Percentiles rank a stretch among this genome's conserved stretches.
Conservation (phyloP, 129 eudicot species). For the Escallonia rubra region DNA sequence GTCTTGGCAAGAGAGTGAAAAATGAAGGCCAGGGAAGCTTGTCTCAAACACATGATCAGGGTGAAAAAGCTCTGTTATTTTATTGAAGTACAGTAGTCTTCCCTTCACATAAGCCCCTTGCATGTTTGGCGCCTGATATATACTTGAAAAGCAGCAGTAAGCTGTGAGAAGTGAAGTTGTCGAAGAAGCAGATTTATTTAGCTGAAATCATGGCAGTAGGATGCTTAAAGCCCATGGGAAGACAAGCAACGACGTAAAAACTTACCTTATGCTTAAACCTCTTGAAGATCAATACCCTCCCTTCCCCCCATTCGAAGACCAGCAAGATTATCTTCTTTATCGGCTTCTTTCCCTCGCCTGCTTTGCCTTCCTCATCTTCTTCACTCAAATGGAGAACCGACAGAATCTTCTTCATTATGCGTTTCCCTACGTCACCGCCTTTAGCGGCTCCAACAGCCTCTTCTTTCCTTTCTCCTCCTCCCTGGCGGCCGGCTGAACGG, state of each 20-base stretch:
- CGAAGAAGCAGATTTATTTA: neutral
- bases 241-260: slow-evolving; percentile 55
- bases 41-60: neutral
- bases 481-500: too few relatives aligned
- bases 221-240: slow-evolving; percentile 45
- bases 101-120: neutral
- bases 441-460: too few relatives aligned
- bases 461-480: too few relatives aligned
- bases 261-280: slow-evolving; percentile 66
- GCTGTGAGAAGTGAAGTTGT: neutral
- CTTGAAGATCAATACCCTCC: slow-evolving; percentile 46
- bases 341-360: slow-evolving; percentile 15
- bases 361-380: neutral
- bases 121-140: neutral
- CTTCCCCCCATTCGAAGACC: slow-evolving; percentile 60
- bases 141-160: neutral
- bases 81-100: neutral
- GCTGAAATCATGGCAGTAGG: slow-evolving; percentile 46
- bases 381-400: too few relatives aligned
- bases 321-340: slow-evolving; percentile 52
- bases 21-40: too few relatives aligned
- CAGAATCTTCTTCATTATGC: too few relatives aligned
- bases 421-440: too few relatives aligned
- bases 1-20: too few relatives aligned
- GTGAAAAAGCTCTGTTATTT: neutral